These are phyloP conservation scores for Ceratocystis diversiconidia DNA, from an alignment of 2,329 filamentous ascomycete genomes.

Conservation along the genomic window DNA sequence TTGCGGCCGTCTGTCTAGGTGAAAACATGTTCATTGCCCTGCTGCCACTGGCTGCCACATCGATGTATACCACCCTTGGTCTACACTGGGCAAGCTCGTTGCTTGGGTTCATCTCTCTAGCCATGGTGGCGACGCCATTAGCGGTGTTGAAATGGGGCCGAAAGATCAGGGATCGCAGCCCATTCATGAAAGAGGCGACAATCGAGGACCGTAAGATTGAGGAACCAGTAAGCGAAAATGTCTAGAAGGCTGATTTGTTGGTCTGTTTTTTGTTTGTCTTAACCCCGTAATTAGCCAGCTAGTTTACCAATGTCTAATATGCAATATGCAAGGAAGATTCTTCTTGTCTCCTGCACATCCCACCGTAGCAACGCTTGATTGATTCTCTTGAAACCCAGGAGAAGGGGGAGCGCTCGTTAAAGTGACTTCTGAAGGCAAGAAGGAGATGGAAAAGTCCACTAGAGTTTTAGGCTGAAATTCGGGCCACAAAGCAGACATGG, in stretches of 20 bases:
- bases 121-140: constrained; percentile 15
- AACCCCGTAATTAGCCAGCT: not conserved
- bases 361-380: not conserved
- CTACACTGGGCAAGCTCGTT: constrained; percentile 18
- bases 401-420: not conserved
- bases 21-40: constrained; percentile 35
- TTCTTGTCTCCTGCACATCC: not conserved
- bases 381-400: not conserved
- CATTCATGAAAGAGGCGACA: constrained; percentile 17
- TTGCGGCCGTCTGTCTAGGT: constrained; percentile 34
- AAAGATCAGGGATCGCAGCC: constrained; percentile 14
- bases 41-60: constrained; percentile 14
- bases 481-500: not conserved
- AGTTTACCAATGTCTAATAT: not conserved
- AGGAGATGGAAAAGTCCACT: not conserved
- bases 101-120: constrained; percentile 17
- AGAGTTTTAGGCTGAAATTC: not conserved
- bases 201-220: constrained; percentile 5
- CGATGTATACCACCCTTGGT: constrained; percentile 16
- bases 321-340: not conserved
- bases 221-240: not conserved
- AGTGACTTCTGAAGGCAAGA: not conserved
- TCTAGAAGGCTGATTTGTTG: not conserved
- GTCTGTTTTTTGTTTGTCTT: not conserved
- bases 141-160: constrained; percentile 16